These are phyloP conservation scores for Boeremia exigua DNA, from an alignment of 2,329 filamentous ascomycete species.

Conservation along the genomic window DNA sequence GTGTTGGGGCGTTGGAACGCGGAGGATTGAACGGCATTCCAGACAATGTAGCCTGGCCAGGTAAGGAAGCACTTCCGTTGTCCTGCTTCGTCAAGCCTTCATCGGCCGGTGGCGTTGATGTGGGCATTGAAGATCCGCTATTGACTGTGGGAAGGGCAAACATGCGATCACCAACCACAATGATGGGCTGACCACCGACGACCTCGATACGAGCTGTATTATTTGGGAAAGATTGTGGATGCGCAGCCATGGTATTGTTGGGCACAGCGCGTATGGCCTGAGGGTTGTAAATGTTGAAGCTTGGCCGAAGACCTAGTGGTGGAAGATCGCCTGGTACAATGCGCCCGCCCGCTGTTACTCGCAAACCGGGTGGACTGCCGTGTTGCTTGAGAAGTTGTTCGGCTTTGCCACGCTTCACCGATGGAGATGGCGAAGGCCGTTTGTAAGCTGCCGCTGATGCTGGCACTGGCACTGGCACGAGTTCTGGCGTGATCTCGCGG, in stretches of 20 bases:
- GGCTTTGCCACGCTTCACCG: conserved; percentile 57
- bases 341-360: conserved; percentile 60
- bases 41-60: conserved; percentile 20
- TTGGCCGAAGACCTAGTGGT: conserved; percentile 40
- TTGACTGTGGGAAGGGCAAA: conserved; percentile 41
- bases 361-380: conserved; percentile 58
- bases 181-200: conserved; percentile 39
- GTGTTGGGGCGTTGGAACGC: conserved; percentile 28
- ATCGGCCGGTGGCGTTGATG: conserved; percentile 14
- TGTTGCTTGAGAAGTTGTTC: conserved; percentile 59
- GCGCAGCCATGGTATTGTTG: conserved; percentile 34
- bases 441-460: conserved; percentile 34
- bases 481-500: conserved; percentile 10
- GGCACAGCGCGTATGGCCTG: conserved; percentile 29
- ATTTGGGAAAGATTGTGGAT: conserved; percentile 27
- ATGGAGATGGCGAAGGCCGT: conserved; percentile 56
- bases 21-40: conserved; percentile 19
- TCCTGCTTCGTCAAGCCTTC: conserved; percentile 25
- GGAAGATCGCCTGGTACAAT: conserved; percentile 57
- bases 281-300: conserved; percentile 39
- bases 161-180: conserved; percentile 41
- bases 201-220: conserved; percentile 37
- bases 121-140: conserved; percentile 17
- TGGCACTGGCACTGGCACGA: conserved; percentile 17
- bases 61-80: conserved; percentile 15